These are phyloP conservation scores for Thermothelomyces thermophilus DNA, from an alignment of 2,329 filamentous ascomycete species.

Conservation along the genomic window DNA sequence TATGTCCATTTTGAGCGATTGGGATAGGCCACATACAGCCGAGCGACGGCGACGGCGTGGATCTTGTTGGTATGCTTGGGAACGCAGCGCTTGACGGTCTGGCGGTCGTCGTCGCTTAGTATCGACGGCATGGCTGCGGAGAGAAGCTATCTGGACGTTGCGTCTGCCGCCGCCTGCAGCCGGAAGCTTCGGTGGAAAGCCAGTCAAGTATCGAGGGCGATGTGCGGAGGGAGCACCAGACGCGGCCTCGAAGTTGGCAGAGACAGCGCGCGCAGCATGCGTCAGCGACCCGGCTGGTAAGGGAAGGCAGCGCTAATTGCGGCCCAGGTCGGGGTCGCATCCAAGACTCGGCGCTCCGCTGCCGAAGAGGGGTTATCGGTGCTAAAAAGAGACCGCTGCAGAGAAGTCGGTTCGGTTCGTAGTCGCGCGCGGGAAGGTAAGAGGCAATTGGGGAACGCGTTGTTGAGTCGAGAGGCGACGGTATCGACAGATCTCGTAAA, in stretches of 20 bases:
- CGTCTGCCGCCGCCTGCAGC: background rate
- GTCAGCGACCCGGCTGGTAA: background rate
- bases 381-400: background rate
- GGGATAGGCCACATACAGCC: slow-evolving; percentile 88
- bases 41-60: slow-evolving; percentile 86
- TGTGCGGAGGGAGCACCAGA: background rate
- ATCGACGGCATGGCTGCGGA: slow-evolving; percentile 51
- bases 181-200: background rate
- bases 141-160: background rate
- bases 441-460: background rate
- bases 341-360: slow-evolving; percentile 4
- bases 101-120: slow-evolving; percentile 88
- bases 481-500: background rate
- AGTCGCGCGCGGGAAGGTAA: background rate
- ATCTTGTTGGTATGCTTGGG: slow-evolving; percentile 97
- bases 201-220: background rate
- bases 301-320: slow-evolving; percentile 5
- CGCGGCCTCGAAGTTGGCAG: background rate
- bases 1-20: slow-evolving; percentile 84
- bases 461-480: background rate
- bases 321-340: background rate
- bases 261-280: background rate
- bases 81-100: slow-evolving; percentile 89
- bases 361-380: slow-evolving; percentile 2
- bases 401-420: background rate